Evolutionary conservation across 2,329 filamentous ascomycete species (phyloP).

Genomic region (Chaetoscypha palmicola): DNA sequence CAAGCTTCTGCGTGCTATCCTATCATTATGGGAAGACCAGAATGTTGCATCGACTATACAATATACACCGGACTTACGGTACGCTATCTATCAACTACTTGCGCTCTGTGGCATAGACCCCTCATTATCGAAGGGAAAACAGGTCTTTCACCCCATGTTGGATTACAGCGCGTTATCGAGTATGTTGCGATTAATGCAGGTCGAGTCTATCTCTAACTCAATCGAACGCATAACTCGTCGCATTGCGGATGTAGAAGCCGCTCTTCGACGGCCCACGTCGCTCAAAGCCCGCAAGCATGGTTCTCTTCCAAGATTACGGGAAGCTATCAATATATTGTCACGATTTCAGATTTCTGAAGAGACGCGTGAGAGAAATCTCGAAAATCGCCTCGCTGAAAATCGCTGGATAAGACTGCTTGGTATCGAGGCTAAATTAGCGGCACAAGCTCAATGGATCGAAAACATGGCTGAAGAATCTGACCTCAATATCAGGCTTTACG

Average conservation of each 20-base stretch:
- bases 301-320: not conserved
- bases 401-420: not conserved
- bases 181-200: conserved; percentile 16
- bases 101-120: conserved; percentile 22
- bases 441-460: not conserved
- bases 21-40: conserved; percentile 18
- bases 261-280: not conserved
- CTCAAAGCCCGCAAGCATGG: not conserved
- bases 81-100: conserved; percentile 20
- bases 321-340: not conserved
- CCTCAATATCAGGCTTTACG: not conserved
- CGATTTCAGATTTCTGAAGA: not conserved
- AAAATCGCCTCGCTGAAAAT: not conserved
- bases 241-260: not conserved
- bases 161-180: conserved; percentile 13
- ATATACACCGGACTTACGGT: conserved; percentile 16
- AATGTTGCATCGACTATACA: conserved; percentile 4
- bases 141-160: conserved; percentile 8
- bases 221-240: not conserved
- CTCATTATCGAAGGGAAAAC: conserved; percentile 3
- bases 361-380: not conserved
- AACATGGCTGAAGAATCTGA: not conserved
- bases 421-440: not conserved
- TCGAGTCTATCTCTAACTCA: conserved; percentile 14
- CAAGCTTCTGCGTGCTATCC: conserved; percentile 20